Evolutionary conservation across 2,329 filamentous ascomycete species (phyloP).

Genomic region (Colletotrichum euphorbiae): DNA sequence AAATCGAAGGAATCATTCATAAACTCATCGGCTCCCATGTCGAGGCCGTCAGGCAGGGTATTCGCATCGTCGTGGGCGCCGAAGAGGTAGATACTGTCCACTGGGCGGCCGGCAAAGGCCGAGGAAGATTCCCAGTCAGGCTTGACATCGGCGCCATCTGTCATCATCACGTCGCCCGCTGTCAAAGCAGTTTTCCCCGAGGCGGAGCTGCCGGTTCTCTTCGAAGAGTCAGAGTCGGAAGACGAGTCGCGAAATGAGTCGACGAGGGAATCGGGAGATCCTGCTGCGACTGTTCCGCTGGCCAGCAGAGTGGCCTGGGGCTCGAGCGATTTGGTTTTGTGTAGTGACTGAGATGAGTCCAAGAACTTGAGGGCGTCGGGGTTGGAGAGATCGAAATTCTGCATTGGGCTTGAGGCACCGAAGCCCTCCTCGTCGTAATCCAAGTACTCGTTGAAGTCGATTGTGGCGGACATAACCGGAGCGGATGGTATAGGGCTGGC

Average conservation of each 20-base stretch:
- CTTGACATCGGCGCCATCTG: conserved; percentile 53
- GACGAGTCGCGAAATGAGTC: conserved; percentile 61
- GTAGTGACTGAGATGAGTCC: conserved; percentile 43
- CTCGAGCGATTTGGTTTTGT: conserved; percentile 36
- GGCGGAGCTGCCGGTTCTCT: conserved; percentile 59
- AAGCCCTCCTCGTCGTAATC: conserved; percentile 54
- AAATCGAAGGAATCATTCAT: conserved; percentile 68
- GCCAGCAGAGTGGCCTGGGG: conserved; percentile 39
- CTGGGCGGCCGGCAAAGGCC: conserved; percentile 49
- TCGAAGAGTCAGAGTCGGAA: conserved; percentile 64
- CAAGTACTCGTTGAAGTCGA: conserved; percentile 48
- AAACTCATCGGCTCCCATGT: conserved; percentile 54
- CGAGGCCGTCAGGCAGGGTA: conserved; percentile 45
- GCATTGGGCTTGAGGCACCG: conserved; percentile 47
- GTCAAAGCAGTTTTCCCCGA: conserved; percentile 58
- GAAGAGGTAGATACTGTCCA: conserved; percentile 53
- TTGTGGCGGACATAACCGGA: conserved; percentile 50
- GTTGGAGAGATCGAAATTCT: conserved; percentile 48
- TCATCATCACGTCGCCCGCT: conserved; percentile 57
- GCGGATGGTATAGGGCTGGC: conserved; percentile 55
- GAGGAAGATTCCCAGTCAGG: conserved; percentile 55
- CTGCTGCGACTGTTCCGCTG: conserved; percentile 48
- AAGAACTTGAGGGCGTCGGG: conserved; percentile 52
- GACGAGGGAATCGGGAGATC: conserved; percentile 56
- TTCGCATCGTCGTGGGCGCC: conserved; percentile 44